Evolutionary conservation across 2,329 filamentous ascomycete species (phyloP), one percentile per base, ranked within the genome.

Genomic region (Xylaria arbuscula): DNA sequence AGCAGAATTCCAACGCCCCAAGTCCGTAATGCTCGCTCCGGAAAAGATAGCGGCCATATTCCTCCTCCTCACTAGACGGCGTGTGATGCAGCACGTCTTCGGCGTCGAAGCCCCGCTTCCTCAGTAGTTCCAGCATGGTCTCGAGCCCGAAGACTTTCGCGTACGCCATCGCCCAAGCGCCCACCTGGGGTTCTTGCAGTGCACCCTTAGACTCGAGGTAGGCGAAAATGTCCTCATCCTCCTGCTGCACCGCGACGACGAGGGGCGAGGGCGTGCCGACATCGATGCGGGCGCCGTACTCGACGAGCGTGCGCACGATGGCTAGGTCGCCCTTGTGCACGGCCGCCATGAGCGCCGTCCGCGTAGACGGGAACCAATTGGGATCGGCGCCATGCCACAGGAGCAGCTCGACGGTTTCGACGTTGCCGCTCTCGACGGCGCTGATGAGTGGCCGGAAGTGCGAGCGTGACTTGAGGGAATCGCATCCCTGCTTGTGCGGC

Each of bases 211-310:
- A 47, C 22, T 70, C 68, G 1, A 72, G 58, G 45, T 69, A 69
- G 0, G 38, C 7, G 34, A 72, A 64, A 1, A 70, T 63, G 1
- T 70, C 70, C 38, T 69, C 70, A 32, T 69, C 64, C 50, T 72
- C 70, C 50, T 72, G 70, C 54, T 72, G 70, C 48, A 72, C 70
- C 9, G 70, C 70, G 3, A 72, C 63, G 38, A 72, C 70, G n/a
- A 70, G n/a, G 9, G 70, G 70, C 13, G 70, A 48, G 9, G 70
- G 70, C 32, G 68, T 67, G 1, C 70, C 70, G n/a, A 70, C 70
- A 40, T 68, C 57, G 24, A 72, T 62, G 11, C 48, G 40, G n/a
- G 70, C 70, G 34, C 70, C 70, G 63, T 70, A 55, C 22, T 72
- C 70, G 61, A 72, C 66, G 17, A 72, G 66, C 19, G 65, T 66